Evolutionary conservation across 2,329 filamentous ascomycete species (phyloP).

Genomic region (Cercospora canescens): DNA sequence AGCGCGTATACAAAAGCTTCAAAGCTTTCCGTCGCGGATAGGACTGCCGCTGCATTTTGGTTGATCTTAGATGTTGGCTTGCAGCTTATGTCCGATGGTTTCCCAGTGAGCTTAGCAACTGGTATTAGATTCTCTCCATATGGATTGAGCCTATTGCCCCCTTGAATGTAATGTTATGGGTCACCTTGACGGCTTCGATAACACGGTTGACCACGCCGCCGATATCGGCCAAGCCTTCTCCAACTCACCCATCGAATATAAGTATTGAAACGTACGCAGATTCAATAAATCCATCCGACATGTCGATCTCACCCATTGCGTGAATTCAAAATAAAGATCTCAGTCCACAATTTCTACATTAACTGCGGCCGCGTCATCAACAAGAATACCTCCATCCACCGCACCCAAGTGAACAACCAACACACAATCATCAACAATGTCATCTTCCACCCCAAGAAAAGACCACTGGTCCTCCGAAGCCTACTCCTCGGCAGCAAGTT

Average conservation of each 20-base stretch:
- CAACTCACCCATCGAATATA: neutral
- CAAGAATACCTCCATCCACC: neutral
- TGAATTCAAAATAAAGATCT: no score
- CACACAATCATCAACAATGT: neutral
- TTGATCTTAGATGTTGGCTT: neutral
- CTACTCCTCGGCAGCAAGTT: slow-evolving; percentile 41
- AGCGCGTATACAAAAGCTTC: neutral
- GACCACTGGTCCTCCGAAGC: slow-evolving; percentile 36
- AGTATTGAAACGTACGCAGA: neutral
- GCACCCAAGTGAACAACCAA: neutral
- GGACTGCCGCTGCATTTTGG: neutral
- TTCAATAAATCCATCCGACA: neutral
- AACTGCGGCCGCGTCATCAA: neutral
- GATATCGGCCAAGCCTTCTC: neutral
- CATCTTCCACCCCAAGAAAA: slow-evolving; percentile 13
- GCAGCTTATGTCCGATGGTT: neutral
- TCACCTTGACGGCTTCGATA: neutral
- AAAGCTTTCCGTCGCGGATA: neutral
- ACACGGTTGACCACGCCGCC: neutral
- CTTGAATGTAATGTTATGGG: neutral
- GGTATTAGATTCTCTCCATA: neutral
- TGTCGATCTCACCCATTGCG: neutral
- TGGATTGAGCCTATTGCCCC: neutral
- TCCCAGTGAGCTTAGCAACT: neutral
- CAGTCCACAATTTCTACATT: neutral